Evolutionary conservation across 495 filamentous ascomycete genomes (phyloP).

Genomic region (Penicillium lagena): DNA sequence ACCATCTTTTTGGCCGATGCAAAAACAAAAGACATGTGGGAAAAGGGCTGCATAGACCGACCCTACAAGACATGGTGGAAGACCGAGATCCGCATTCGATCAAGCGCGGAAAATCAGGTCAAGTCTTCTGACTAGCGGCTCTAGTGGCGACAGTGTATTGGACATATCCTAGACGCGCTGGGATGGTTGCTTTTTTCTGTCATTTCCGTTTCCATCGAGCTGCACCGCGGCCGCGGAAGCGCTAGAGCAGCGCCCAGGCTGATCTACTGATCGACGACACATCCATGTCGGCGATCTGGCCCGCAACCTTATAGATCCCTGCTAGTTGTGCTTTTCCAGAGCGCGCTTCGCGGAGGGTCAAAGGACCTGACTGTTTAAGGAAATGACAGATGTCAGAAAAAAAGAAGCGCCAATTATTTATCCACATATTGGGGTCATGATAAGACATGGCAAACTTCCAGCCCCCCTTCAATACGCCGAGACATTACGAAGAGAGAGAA

Average conservation of each 20-base stretch:
- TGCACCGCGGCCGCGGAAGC: conserved; percentile 12
- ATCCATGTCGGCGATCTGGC: conserved; percentile 16
- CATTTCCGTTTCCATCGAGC: conserved; percentile 18
- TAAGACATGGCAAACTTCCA: no score
- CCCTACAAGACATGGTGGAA: no score
- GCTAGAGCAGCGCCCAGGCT: conserved; percentile 7
- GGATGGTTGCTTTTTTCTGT: conserved; percentile 9
- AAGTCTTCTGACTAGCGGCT: background rate
- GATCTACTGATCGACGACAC: conserved; percentile 6
- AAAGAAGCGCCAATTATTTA: no score
- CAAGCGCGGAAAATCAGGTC: background rate
- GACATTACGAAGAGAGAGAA: background rate
- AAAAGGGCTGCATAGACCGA: no score
- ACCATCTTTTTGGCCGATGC: background rate
- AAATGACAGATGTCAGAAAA: conserved; percentile 22
- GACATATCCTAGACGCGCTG: no score
- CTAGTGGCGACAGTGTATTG: no score
- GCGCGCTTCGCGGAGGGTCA: conserved; percentile 6
- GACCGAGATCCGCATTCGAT: no score
- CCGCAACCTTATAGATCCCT: conserved; percentile 10
- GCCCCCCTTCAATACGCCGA: background rate
- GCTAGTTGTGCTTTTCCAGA: conserved; percentile 2
- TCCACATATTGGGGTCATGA: no score
- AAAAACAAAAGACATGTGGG: no score
- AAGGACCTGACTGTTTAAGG: background rate